Conservation (phyloP, 306 rosid genomes). For the Luffa acutangula region DNA sequence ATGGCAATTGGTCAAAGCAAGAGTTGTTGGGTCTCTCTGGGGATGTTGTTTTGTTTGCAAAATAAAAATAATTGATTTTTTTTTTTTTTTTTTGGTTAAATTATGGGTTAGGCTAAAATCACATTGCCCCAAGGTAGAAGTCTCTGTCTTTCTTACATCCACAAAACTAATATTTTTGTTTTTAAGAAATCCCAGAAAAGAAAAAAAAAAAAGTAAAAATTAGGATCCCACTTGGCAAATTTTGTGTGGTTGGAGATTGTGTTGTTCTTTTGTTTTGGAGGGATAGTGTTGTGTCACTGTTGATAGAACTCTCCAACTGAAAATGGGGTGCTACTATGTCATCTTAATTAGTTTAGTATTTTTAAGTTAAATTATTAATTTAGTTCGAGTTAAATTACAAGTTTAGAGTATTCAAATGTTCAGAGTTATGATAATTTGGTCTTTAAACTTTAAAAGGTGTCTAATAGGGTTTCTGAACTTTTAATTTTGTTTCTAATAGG, state of each 20-base stretch:
- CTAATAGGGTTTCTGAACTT: too few species aligned
- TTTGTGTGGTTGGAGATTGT: neutral
- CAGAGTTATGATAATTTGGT: too few species aligned
- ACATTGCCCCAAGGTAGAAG: neutral
- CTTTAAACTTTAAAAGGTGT: too few species aligned
- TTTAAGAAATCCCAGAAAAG: neutral
- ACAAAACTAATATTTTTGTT: neutral
- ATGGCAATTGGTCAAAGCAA: constrained; percentile 1
- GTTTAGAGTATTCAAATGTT: too few species aligned
- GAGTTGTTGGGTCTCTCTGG: neutral
- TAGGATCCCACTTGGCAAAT: neutral
- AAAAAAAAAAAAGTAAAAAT: neutral
- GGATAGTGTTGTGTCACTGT: neutral
- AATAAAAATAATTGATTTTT: neutral
- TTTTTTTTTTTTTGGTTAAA: neutral
- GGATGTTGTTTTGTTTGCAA: neutral
- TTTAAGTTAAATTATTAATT: neutral
- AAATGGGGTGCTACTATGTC: neutral
- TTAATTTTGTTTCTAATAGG: too few species aligned
- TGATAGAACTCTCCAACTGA: neutral
- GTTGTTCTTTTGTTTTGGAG: neutral
- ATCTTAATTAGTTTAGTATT: neutral
- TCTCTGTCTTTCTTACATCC: neutral
- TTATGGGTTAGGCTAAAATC: constrained; percentile 1
- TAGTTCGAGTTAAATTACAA: too few species aligned